These are phyloP conservation scores for Xenosphaeropsis pyriputrescens DNA, from an alignment of 2,329 filamentous ascomycete species.

Conservation along the genomic window DNA sequence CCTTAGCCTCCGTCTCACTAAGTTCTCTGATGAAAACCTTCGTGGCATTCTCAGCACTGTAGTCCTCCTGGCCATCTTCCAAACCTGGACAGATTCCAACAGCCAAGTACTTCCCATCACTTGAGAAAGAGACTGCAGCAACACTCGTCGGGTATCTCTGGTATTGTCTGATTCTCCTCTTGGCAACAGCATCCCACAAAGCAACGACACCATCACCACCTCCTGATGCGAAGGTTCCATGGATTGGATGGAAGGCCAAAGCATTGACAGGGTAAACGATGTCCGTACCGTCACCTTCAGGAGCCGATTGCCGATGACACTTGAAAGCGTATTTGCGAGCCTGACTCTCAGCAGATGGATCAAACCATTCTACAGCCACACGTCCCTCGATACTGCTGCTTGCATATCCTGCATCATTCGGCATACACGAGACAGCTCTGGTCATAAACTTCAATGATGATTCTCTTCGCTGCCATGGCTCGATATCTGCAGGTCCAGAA, in stretches of 20 bases:
- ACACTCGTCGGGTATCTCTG: constrained; percentile 50
- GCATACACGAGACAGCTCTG: constrained; percentile 87
- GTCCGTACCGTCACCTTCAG: constrained; percentile 43
- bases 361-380: constrained; percentile 96
- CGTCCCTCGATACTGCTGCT: constrained; percentile 87
- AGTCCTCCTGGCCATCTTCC: constrained; percentile 62
- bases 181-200: constrained; percentile 58
- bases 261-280: constrained; percentile 62
- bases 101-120: constrained; percentile 48
- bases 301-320: constrained; percentile 70
- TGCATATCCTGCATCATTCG: constrained; percentile 86
- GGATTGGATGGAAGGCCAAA: constrained; percentile 52
- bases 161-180: constrained; percentile 56
- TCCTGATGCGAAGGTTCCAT: constrained; percentile 53
- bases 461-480: constrained; percentile 88
- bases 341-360: constrained; percentile 74
- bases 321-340: constrained; percentile 97
- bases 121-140: constrained; percentile 45
- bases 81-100: constrained; percentile 56
- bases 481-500: constrained; percentile 31
- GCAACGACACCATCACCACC: constrained; percentile 60
- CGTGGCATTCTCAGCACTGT: constrained; percentile 55
- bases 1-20: constrained; percentile 62
- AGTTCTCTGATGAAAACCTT: constrained; percentile 74
- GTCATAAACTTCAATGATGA: constrained; percentile 95